These are phyloP conservation scores for Aspergillus felis DNA, from an alignment of 2,329 filamentous ascomycete genomes.

Conservation along the genomic window DNA sequence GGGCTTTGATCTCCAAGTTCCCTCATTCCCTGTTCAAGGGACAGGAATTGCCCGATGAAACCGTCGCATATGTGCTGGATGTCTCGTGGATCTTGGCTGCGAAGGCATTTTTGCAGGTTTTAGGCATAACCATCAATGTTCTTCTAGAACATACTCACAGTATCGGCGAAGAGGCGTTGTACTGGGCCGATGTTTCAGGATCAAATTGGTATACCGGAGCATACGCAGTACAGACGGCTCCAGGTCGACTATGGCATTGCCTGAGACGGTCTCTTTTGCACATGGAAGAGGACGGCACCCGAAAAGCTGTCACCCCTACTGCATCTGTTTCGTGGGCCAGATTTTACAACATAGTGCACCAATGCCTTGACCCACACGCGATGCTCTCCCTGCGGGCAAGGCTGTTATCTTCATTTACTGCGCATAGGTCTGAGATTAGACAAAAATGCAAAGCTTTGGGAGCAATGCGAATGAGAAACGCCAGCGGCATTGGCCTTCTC, in stretches of 20 bases:
- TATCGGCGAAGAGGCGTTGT: conserved; percentile 83
- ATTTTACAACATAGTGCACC: conserved; percentile 77
- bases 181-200: conserved; percentile 86
- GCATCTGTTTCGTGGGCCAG: conserved; percentile 47
- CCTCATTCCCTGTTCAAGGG: conserved; percentile 12
- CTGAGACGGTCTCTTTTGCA: conserved; percentile 59
- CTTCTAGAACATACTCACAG: conserved; percentile 80
- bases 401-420: conserved; percentile 73
- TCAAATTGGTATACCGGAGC: conserved; percentile 75
- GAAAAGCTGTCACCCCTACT: conserved; percentile 16
- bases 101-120: conserved; percentile 88
- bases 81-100: conserved; percentile 87
- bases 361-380: conserved; percentile 69
- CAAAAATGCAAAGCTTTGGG: conserved; percentile 69
- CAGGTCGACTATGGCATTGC: conserved; percentile 70
- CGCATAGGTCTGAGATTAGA: conserved; percentile 69
- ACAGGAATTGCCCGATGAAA: conserved; percentile 18
- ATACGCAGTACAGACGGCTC: conserved; percentile 83
- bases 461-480: conserved; percentile 72
- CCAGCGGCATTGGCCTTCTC: conserved; percentile 80
- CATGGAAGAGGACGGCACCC: conserved; percentile 34
- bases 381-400: conserved; percentile 66
- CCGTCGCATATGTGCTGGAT: conserved; percentile 63
- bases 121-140: conserved; percentile 72
- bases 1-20: conserved; percentile 55